Evolutionary conservation across 2,329 filamentous ascomycete species (phyloP).

Genomic region (Arthrobotrys sphaeroides): DNA sequence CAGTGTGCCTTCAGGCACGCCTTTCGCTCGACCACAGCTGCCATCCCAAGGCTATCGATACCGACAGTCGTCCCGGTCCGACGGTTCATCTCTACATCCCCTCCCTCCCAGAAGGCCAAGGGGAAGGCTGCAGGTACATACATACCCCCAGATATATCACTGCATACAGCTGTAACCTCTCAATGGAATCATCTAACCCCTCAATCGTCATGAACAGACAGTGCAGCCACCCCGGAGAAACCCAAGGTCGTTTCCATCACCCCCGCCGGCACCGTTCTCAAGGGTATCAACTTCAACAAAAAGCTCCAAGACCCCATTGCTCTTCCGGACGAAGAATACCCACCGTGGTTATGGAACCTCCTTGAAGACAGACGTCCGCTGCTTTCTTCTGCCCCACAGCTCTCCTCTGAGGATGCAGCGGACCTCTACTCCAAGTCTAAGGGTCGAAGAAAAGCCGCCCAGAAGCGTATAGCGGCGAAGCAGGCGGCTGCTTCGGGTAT

Average conservation of each 20-base stretch:
- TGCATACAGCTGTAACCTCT: background rate
- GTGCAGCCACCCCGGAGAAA: background rate
- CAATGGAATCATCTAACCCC: background rate
- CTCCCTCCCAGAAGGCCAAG: background rate
- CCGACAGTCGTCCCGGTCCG: background rate
- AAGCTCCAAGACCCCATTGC: constrained; percentile 77
- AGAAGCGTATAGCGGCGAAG: constrained; percentile 49
- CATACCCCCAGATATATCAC: too few species aligned
- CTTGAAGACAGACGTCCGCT: constrained; percentile 68
- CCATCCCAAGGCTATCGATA: background rate
- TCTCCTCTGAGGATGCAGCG: constrained; percentile 68
- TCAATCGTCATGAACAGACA: background rate
- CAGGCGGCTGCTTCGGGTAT: constrained; percentile 28
- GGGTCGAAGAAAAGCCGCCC: constrained; percentile 56
- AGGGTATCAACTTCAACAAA: constrained; percentile 81
- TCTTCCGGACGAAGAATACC: constrained; percentile 78
- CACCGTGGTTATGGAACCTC: constrained; percentile 80
- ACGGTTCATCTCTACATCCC: constrained; percentile 33
- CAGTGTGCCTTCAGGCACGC: constrained; percentile 37
- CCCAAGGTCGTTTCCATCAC: constrained; percentile 34
- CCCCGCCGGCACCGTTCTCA: constrained; percentile 74
- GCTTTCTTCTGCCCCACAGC: constrained; percentile 53
- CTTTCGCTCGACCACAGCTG: constrained; percentile 8
- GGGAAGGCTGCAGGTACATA: constrained; percentile 28
- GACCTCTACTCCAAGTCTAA: constrained; percentile 79